Evolutionary conservation across 2,329 filamentous ascomycete genomes (phyloP), one percentile per base, ranked within the genome.

Genomic region (Beauveria australis): DNA sequence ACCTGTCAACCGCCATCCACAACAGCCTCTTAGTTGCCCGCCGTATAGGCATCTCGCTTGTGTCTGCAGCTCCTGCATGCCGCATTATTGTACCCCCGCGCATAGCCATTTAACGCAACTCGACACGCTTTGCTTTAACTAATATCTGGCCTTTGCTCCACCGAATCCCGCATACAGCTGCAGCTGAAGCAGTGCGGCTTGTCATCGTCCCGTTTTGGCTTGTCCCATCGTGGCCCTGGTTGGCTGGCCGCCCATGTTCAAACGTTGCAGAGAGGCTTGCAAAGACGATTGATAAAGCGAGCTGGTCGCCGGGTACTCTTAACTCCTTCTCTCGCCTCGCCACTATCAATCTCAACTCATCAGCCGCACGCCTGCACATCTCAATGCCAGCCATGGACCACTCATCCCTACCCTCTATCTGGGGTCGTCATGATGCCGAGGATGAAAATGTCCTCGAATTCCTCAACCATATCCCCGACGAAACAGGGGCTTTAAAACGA

Each of bases 341-440:
- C 24, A 6, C 37, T 14, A 30, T 19, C 37, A 24, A 51, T 8
- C 18, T 47, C 5, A 10, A 37, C 14, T 49, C 33, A 22, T 26
- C 33, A 22, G 44, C 18, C 30, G 33, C 54, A 58, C 33, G 9
- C 8, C 18, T 30, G 10, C 4, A 40, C n/a, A 37, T 2, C 28
- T n/a, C 26, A 41, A 30, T 44, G 22, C 18, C 46, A 43, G 46
- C 24, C n/a, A 60, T 60, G 58, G 22, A 53, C 12, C 41, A 60
- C 33, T 53, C 58, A n/a, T 60, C 61, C 8, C 64, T 63, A 12
- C 63, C 66, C 10, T 69, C 65, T 16, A 67, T 67, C 55, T 75
- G 73, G 61, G 73, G 70, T 47, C 67, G 72, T 43, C 64, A 73
- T 63, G 71, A 74, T 58, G 70, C 73, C 2, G 73, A 73, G 62